Evolutionary conservation across 805 yeast genomes (phyloP), one percentile per base, ranked within the genome.

Genomic region (Wickerhamomyces silvicola): DNA sequence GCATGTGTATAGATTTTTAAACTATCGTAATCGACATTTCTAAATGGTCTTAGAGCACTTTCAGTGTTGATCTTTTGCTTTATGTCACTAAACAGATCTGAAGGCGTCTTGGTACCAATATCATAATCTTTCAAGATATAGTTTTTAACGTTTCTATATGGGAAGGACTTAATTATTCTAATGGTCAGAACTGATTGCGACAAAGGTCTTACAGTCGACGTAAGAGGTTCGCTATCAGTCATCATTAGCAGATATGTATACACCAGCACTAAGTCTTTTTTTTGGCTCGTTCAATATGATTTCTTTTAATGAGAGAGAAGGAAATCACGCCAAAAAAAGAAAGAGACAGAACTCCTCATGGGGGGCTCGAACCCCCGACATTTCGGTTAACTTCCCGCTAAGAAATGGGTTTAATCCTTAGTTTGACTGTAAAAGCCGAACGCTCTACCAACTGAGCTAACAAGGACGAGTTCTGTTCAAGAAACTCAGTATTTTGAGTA

Each of bases 1-100:
- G 98, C 97, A 52, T 86, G 87, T 18, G 95, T 82, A 60, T 92
- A 92, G 6, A 92, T 70, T 57, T 92, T 92, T 35, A 90, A 55
- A 0, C 88, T 66, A 51, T 90, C 83, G 41, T 76, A 82, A 0
- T 59, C 64, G 8, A 84, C 83, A 38, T 70, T 82, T 50, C 97
- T 69, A 57, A 77, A 88, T 2, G 97, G 95, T 48, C 96, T 69
- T 37, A 78, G 72, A 0, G 74, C 76, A 6, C 92, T 86, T 10
- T 75, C 68, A 5, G 80, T 70, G 24, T 64, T 54, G 27, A 75
- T 68, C 18, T 59, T 57, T 28, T 67, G 44, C 25, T 62, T 45
- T 8, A 80, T 62, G 37, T 62, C 64, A 13, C 72, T 76, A 22
- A 80, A 66, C 14, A 92, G 62, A 43, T 76, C 74, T 28, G 60